Evolutionary conservation across 106 monocot species (phyloP).

Genomic region (Chionographis japonica): DNA sequence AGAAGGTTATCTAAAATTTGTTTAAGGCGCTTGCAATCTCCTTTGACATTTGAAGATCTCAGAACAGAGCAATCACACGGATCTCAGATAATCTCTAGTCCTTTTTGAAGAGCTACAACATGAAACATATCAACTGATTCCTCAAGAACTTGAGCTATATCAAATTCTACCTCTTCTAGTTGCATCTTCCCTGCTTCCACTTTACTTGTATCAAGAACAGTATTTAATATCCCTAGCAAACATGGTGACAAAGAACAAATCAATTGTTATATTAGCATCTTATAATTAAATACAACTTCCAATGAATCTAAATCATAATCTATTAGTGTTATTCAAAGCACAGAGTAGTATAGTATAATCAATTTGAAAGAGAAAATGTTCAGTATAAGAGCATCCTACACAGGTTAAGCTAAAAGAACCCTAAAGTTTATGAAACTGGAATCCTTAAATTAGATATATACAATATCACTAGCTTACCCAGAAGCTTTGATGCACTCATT

Average conservation of each 20-base stretch:
- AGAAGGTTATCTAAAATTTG: conserved; percentile 83
- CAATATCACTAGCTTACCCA: conserved; percentile 28
- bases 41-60: conserved; percentile 42
- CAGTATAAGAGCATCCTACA: no score
- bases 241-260: neutral
- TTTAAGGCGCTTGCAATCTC: conserved; percentile 63
- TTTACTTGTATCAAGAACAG: conserved; percentile 85
- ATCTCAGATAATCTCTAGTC: conserved; percentile 87
- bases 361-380: no score
- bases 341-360: no score
- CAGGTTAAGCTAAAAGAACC: conserved; percentile 1
- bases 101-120: conserved; percentile 61
- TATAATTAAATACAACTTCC: no score
- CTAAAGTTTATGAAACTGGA: neutral
- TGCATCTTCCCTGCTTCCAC: conserved; percentile 92
- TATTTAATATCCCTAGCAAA: conserved; percentile 69
- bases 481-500: conserved; percentile 43
- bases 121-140: conserved; percentile 69
- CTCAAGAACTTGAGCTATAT: conserved; percentile 66
- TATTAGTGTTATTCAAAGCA: no score
- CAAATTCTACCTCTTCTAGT: conserved; percentile 73
- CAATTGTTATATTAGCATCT: neutral
- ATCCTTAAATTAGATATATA: no score
- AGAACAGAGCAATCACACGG: conserved; percentile 83
- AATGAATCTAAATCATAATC: no score